Evolutionary conservation across 1,284 basidiomycete genomes (phyloP).

Genomic region (Pseudozyma sp.): DNA sequence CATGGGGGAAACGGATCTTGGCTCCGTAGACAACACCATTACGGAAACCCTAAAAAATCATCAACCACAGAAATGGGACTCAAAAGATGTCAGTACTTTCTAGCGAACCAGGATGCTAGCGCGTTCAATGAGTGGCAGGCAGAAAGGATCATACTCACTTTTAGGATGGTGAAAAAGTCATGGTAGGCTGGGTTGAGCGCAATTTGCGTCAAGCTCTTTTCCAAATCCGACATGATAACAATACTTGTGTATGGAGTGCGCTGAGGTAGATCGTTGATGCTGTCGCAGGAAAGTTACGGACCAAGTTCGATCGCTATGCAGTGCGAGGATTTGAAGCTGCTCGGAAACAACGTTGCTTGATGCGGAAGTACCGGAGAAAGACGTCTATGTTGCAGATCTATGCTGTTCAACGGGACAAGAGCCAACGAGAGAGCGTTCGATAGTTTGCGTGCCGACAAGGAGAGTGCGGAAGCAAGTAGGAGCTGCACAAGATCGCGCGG

Average conservation of each 20-base stretch:
- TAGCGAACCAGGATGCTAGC: not conserved
- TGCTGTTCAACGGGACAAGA: not conserved
- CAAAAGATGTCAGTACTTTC: not conserved
- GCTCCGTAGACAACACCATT: constrained; percentile 96
- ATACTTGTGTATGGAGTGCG: not conserved
- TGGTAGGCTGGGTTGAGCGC: constrained; percentile 78
- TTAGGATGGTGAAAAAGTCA: constrained; percentile 89
- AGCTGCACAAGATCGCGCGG: no score
- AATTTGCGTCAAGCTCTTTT: constrained; percentile 54
- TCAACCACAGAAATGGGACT: not conserved
- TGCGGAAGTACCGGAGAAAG: not conserved
- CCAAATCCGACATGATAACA: constrained; percentile 37
- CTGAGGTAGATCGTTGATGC: not conserved
- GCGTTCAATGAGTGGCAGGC: not conserved
- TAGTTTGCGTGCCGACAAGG: no score
- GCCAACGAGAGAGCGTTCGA: no score
- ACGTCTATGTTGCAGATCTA: constrained; percentile 7
- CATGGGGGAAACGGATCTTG: constrained; percentile 96
- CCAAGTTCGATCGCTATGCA: no score
- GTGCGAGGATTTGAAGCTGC: not conserved
- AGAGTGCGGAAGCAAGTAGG: no score
- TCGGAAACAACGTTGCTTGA: not conserved
- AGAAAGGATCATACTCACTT: constrained; percentile 72
- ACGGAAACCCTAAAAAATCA: constrained; percentile 74
- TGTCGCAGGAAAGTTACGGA: not conserved